Conservation (phyloP, 441 rosid species). For the Gossypium schwendimanii region DNA sequence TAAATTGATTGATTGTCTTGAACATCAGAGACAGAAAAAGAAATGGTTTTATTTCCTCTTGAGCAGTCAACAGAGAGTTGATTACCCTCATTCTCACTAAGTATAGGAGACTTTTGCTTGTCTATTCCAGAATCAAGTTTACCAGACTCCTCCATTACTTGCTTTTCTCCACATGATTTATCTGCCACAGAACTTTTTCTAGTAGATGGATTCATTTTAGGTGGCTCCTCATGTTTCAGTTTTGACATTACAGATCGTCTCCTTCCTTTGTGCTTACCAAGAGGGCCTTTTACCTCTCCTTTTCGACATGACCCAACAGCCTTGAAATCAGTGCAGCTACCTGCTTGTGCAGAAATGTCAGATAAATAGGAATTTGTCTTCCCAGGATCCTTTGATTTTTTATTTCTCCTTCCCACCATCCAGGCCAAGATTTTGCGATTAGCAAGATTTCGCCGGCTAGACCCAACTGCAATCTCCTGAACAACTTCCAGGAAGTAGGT, state of each 20-base stretch:
- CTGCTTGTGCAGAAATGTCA: constrained; percentile 10
- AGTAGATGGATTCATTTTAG: constrained; percentile 5
- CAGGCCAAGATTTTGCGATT: constrained; percentile 12
- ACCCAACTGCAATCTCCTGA: constrained; percentile 21
- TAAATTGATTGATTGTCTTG: constrained; percentile 6
- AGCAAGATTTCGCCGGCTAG: constrained; percentile 18
- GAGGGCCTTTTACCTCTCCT: constrained; percentile 13
- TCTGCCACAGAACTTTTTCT: constrained; percentile 1
- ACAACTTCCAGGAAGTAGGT: constrained; percentile 25
- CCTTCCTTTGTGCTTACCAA: constrained; percentile 15
- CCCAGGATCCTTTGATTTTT: constrained; percentile 12
- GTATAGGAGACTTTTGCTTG: not conserved
- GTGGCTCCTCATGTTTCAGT: constrained; percentile 13
- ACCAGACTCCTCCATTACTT: constrained; percentile 9
- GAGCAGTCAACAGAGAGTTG: constrained; percentile 1
- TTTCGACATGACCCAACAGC: constrained; percentile 12
- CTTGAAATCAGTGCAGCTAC: constrained; percentile 7
- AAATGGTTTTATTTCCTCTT: constrained; percentile 10
- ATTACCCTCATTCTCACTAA: constrained; percentile 3
- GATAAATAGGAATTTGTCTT: constrained; percentile 10
- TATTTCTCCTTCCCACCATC: constrained; percentile 16
- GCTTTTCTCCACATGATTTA: constrained; percentile 8
- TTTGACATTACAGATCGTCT: constrained; percentile 17
- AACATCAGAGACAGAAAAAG: constrained; percentile 12
- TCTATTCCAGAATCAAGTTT: constrained; percentile 9